Conservation (phyloP, 2,329 filamentous ascomycete species). For the Aureobasidium sp. region DNA sequence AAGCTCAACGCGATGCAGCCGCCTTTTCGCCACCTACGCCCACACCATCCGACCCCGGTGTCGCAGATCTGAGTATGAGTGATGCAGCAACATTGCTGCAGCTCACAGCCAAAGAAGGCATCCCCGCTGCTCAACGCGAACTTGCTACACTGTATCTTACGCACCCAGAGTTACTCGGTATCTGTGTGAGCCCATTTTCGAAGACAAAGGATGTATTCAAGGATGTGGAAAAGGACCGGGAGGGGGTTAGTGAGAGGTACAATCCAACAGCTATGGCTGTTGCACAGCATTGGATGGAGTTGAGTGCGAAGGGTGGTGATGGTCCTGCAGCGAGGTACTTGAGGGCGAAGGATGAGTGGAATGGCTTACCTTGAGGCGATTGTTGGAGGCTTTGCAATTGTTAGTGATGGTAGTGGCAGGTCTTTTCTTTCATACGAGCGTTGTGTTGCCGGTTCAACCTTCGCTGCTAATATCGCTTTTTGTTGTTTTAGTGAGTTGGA, state of each 20-base stretch:
- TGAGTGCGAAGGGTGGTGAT: slow-evolving; percentile 78
- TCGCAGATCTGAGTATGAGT: slow-evolving; percentile 60
- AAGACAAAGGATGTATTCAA: slow-evolving; percentile 86
- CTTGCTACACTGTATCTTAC: slow-evolving; percentile 89
- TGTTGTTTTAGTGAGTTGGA: not conserved
- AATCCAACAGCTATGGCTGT: slow-evolving; percentile 88
- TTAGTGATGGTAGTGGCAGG: not conserved
- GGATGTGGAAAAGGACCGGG: slow-evolving; percentile 60
- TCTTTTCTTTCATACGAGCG: not conserved
- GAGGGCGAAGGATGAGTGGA: slow-evolving; percentile 59
- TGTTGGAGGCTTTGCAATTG: not conserved
- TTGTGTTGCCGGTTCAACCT: not conserved
- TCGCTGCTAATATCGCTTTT: not conserved
- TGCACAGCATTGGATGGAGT: slow-evolving; percentile 95
- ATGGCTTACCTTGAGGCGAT: slow-evolving; percentile 43
- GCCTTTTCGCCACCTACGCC: slow-evolving; percentile 21
- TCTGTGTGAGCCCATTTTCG: slow-evolving; percentile 74
- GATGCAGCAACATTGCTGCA: slow-evolving; percentile 86
- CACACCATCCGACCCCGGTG: slow-evolving; percentile 20
- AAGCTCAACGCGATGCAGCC: slow-evolving; percentile 26
- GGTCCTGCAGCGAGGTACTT: slow-evolving; percentile 75
- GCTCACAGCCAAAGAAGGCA: slow-evolving; percentile 87
- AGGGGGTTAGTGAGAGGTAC: slow-evolving; percentile 56
- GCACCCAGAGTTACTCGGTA: slow-evolving; percentile 72
- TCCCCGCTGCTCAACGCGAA: slow-evolving; percentile 82